phyloP scores from a whole-genome alignment of 2,329 filamentous ascomycete genomes.

The Nemania sp. region DNA sequence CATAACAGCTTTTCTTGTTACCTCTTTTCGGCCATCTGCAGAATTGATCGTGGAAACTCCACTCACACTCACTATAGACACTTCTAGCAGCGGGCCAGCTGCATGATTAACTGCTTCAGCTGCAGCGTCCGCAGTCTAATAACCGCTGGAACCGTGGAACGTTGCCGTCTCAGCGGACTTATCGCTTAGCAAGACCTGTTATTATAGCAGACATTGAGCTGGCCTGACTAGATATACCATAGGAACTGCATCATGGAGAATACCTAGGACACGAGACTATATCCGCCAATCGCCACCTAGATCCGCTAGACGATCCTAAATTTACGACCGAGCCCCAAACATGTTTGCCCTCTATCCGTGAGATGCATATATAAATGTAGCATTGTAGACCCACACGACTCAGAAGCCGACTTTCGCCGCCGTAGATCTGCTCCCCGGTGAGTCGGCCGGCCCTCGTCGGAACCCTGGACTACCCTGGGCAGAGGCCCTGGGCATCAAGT shows the following conservation, averaged over 20 bases:
- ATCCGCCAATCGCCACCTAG: conserved; percentile 9
- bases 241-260: not conserved
- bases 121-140: conserved; percentile 18
- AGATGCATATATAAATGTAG: conserved; percentile 24
- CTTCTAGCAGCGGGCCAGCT: conserved; percentile 25
- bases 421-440: conserved; percentile 29
- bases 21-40: conserved; percentile 38
- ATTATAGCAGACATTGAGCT: conserved; percentile 3
- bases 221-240: not conserved
- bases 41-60: conserved; percentile 30
- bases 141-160: conserved; percentile 29
- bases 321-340: conserved; percentile 24
- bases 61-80: conserved; percentile 33
- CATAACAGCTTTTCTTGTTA: conserved; percentile 18
- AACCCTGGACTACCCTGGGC: conserved; percentile 6
- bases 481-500: conserved; percentile 1
- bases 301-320: conserved; percentile 5
- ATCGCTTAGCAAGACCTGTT: not conserved
- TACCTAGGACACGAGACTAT: not conserved
- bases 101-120: conserved; percentile 20
- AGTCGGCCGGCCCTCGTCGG: conserved; percentile 16
- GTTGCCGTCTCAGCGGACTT: conserved; percentile 6
- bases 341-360: conserved; percentile 20
- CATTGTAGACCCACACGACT: conserved; percentile 17
- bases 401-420: conserved; percentile 34